These are phyloP conservation scores for Vanilla planifolia DNA, from an alignment of 106 monocot genomes.

Conservation along the genomic window DNA sequence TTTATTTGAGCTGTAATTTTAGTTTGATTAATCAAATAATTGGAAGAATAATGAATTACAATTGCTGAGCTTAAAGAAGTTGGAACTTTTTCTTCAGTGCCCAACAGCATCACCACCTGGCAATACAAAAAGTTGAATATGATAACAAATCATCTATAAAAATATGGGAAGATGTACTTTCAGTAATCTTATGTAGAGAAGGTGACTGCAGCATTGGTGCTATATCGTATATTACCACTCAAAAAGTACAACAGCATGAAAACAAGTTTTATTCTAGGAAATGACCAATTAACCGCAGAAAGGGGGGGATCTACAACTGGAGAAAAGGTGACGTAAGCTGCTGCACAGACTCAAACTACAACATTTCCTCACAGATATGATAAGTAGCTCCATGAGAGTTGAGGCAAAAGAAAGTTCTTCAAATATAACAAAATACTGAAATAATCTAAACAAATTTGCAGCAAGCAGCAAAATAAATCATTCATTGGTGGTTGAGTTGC, in stretches of 20 bases:
- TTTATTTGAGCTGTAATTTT: constrained; percentile 9
- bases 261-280: background rate
- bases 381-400: no score
- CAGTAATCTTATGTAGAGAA: background rate
- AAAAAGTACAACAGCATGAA: background rate
- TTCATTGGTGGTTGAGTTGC: no score
- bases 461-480: no score
- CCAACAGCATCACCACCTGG: constrained; percentile 28
- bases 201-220: background rate
- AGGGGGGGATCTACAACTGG: no score
- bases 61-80: constrained; percentile 28
- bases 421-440: no score
- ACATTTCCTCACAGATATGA: no score
- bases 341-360: no score
- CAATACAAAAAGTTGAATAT: background rate
- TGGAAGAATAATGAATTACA: constrained; percentile 27
- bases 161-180: background rate
- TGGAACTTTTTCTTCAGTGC: constrained; percentile 17
- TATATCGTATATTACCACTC: background rate
- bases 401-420: no score
- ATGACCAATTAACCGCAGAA: background rate
- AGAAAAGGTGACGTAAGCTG: no score
- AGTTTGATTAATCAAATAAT: constrained; percentile 6
- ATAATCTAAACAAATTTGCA: no score
- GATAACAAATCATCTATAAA: background rate